These are phyloP conservation scores for Saccharomycopsis sp. DNA, from an alignment of 805 yeast species.

Conservation along the genomic window DNA sequence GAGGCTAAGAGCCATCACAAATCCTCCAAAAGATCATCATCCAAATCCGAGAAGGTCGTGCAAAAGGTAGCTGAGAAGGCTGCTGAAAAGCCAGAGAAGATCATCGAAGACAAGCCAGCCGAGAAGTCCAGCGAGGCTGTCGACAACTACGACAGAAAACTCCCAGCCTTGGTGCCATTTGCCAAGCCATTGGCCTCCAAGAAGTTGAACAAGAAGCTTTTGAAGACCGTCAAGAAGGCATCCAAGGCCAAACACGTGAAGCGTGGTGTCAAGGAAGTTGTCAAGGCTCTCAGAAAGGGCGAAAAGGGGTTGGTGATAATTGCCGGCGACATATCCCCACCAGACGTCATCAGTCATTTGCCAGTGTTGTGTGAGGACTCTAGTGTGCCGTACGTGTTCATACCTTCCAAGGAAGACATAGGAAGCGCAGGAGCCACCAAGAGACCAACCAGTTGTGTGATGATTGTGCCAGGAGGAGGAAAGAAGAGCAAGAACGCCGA, in stretches of 20 bases:
- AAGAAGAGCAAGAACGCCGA: constrained; percentile 66
- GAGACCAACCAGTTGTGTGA: constrained; percentile 97
- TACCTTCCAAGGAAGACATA: constrained; percentile 96
- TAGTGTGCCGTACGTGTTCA: constrained; percentile 83
- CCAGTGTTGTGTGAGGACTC: constrained; percentile 97
- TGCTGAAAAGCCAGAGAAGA: constrained; percentile 37
- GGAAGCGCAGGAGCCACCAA: constrained; percentile 99
- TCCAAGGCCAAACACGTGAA: constrained; percentile 97
- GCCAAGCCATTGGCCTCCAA: constrained; percentile 95
- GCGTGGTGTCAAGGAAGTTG: constrained; percentile 98
- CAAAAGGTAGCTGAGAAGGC: constrained; percentile 26
- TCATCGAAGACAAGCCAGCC: constrained; percentile 23
- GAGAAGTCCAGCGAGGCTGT: constrained; percentile 31
- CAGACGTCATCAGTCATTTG: constrained; percentile 93
- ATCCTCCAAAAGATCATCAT: constrained; percentile 5
- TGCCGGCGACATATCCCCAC: constrained; percentile 98
- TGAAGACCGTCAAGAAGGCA: constrained; percentile 95
- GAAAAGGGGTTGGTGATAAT: constrained; percentile 94
- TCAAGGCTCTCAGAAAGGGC: constrained; percentile 94
- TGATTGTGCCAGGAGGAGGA: constrained; percentile 95
- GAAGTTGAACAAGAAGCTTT: constrained; percentile 88
- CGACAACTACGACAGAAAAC: constrained; percentile 87
- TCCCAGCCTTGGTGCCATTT: constrained; percentile 86
- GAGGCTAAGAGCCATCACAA: constrained; percentile 18
- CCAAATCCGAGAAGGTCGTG: constrained; percentile 25